Conservation (phyloP, 2,329 filamentous ascomycete genomes). For the Hyphodiscus sp. region DNA sequence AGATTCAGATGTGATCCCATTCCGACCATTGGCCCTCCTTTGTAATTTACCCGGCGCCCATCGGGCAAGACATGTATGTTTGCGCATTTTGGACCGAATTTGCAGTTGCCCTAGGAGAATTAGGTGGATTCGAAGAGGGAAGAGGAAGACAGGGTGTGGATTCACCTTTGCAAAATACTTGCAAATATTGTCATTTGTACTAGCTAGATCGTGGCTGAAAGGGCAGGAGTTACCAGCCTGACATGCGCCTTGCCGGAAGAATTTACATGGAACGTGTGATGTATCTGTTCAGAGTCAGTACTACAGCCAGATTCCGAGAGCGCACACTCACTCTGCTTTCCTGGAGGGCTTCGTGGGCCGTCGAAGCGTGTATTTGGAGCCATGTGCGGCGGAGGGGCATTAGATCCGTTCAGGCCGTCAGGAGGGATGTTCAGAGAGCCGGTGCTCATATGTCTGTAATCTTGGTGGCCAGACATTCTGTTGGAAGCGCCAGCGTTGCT, state of each 20-base stretch:
- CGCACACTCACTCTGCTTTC: slow-evolving; percentile 39
- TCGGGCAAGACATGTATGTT: slow-evolving; percentile 94
- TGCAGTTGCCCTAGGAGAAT: slow-evolving; percentile 79
- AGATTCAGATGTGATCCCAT: slow-evolving; percentile 47
- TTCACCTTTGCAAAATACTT: slow-evolving; percentile 97
- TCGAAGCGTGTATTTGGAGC: slow-evolving; percentile 42
- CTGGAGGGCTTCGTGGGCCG: slow-evolving; percentile 56
- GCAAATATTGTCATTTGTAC: slow-evolving; percentile 81
- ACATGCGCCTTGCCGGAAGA: slow-evolving; percentile 93
- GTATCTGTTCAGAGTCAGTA: slow-evolving; percentile 56
- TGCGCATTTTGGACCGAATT: slow-evolving; percentile 96
- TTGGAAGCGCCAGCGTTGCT: slow-evolving; percentile 12
- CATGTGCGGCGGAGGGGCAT: slow-evolving; percentile 41
- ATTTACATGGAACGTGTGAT: slow-evolving; percentile 97
- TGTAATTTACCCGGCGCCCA: slow-evolving; percentile 82
- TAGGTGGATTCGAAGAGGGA: slow-evolving; percentile 4
- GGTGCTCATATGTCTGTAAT: slow-evolving; percentile 51
- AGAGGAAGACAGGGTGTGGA: slow-evolving; percentile 5
- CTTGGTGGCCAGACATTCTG: slow-evolving; percentile 30
- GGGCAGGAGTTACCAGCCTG: slow-evolving; percentile 95
- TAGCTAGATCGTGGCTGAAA: slow-evolving; percentile 88
- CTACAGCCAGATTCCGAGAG: background rate
- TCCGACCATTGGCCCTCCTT: slow-evolving; percentile 45
- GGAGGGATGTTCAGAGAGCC: slow-evolving; percentile 37
- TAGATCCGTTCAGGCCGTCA: slow-evolving; percentile 14